Evolutionary conservation across 2,329 filamentous ascomycete species (phyloP), one percentile per base, ranked within the genome.

Genomic region (Talaromyces albobiverticillius): DNA sequence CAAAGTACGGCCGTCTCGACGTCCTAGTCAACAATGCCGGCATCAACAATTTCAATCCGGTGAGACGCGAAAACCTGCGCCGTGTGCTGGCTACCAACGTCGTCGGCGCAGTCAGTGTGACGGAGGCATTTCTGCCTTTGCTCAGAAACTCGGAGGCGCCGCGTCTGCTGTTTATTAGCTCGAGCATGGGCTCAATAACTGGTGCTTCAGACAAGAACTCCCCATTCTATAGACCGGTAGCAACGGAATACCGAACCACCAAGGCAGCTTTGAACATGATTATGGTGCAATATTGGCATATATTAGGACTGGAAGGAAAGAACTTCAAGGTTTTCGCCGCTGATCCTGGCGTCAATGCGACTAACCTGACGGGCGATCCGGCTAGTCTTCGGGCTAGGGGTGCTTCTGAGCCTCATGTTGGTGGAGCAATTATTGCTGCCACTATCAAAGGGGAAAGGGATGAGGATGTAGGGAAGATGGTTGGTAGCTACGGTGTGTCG

Each of bases 291-390:
- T 82, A 79, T 74, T 55, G 64, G 31, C 54, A 56, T 11, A 65
- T 66, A 26, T 59, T 67, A 11, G 59, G 76, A 53, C 65, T 69
- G 57, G 64, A 70, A 4, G 74, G 78, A 56, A 47, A 31, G 45
- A 40, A 43, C 0, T 73, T 80, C 25, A 82, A 80, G 58, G 74
- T 80, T 0, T 81, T 74, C 58, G 65, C 60, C 0, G 69, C 79
- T 2, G 71, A 68, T 55, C 77, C 77, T 0, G 78, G 78, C 0
- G 71, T 79, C 51, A 62, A 79, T 55, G 76, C 75, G 1, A 80
- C 77, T 3, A 58, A 60, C 16, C 49, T 62, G 11, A 54, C 38
- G 3, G 56, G 52, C 2, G 50, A 61, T 41, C 20, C 46, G 14
- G 53, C 60, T 18, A 51, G 53, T 3, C 36, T 62, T 13, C 53